Percentiles rank a stretch among this genome's conserved stretches.
phyloP scores from a whole-genome alignment of 164 flowering plant genomes.

The Dillenia suffruticosa region DNA sequence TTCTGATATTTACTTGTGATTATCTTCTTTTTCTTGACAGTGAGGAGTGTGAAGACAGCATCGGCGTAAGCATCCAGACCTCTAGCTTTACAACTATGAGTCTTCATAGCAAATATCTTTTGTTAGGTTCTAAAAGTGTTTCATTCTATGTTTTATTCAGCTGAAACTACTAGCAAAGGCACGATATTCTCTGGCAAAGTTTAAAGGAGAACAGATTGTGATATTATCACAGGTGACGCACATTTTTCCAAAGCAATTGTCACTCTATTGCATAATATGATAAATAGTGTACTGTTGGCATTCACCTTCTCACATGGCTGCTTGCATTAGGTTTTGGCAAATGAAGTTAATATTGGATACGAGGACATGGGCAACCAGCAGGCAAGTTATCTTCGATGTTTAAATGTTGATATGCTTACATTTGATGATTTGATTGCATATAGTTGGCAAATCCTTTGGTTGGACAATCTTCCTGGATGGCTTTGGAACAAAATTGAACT shows the following conservation, averaged over 20 bases:
- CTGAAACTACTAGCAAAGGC: conserved; percentile 82
- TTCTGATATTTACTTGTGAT: neutral
- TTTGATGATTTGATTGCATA: no score
- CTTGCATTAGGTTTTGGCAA: conserved; percentile 66
- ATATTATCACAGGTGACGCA: conserved; percentile 77
- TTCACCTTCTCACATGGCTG: no score
- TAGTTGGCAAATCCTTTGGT: no score
- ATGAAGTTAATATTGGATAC: conserved; percentile 88
- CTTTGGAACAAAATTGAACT: no score
- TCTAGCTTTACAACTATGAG: neutral
- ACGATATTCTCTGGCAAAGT: conserved; percentile 80
- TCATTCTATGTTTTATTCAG: conserved; percentile 31
- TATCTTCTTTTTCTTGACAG: conserved; percentile 31
- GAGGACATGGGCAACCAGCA: conserved; percentile 95
- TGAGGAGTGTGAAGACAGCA: conserved; percentile 82
- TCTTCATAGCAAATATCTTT: neutral
- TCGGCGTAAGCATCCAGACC: conserved; percentile 60
- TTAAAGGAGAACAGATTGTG: conserved; percentile 90
- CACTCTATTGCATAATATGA: no score
- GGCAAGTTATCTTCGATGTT: conserved; percentile 31
- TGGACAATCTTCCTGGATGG: no score
- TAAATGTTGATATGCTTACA: no score
- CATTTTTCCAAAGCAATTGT: neutral
- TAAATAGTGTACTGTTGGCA: no score
- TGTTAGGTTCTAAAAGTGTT: conserved; percentile 2